Percentiles rank a stretch among this genome's conserved stretches.
Conservation (phyloP, 2,329 filamentous ascomycete genomes). For the Sporothrix phasma region DNA sequence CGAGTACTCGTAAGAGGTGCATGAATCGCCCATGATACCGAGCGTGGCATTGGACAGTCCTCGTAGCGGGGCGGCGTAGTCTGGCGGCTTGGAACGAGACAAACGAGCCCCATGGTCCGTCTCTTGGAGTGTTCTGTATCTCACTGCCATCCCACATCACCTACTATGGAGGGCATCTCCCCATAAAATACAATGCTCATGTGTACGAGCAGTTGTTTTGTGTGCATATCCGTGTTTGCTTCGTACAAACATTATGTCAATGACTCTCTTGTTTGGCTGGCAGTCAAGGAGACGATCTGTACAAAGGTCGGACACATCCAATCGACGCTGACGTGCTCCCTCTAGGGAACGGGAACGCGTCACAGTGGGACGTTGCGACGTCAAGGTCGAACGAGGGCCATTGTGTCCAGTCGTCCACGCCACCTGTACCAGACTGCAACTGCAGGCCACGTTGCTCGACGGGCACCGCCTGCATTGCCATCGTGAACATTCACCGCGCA, state of each 20-base stretch:
- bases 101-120: too few relatives aligned
- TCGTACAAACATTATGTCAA: not conserved
- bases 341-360: not conserved
- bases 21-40: too few relatives aligned
- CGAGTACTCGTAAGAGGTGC: not conserved
- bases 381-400: not conserved
- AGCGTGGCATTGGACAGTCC: not conserved
- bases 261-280: slow-evolving; percentile 1
- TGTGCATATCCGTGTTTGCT: not conserved
- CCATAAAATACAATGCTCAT: too few relatives aligned
- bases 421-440: too few relatives aligned
- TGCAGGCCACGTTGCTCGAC: not conserved
- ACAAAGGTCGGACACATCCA: not conserved
- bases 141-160: too few relatives aligned
- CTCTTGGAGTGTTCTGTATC: too few relatives aligned
- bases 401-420: not conserved
- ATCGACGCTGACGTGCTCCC: not conserved
- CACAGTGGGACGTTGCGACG: not conserved
- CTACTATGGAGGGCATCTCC: too few relatives aligned
- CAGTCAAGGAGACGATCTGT: not conserved
- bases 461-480: not conserved
- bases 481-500: not conserved
- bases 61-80: too few relatives aligned
- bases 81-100: too few relatives aligned
- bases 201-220: too few relatives aligned